A percentile compares a stretch with the other conserved stretches of the same genome.
Conservation (phyloP, 495 filamentous ascomycete genomes). For the Talaromyces liani region DNA sequence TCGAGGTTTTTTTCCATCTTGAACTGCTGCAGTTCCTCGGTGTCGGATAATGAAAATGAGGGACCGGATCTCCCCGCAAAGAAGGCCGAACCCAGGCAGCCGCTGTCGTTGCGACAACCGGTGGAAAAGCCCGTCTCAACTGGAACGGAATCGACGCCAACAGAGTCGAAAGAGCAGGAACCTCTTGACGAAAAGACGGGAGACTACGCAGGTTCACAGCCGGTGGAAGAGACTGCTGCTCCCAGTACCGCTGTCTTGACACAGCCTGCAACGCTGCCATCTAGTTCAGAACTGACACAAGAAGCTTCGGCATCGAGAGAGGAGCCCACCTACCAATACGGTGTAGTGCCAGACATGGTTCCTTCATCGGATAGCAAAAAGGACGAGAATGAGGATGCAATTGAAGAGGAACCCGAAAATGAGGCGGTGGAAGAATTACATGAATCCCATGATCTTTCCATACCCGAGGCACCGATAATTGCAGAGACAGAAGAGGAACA, state of each 20-base stretch:
- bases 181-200: slow-evolving; percentile 44
- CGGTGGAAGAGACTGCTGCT: slow-evolving; percentile 21
- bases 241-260: background rate
- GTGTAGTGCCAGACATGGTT: background rate
- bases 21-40: slow-evolving; percentile 71
- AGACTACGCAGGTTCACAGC: slow-evolving; percentile 10
- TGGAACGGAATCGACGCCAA: slow-evolving; percentile 45
- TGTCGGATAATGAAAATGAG: slow-evolving; percentile 54
- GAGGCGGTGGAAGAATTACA: slow-evolving; percentile 26
- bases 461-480: slow-evolving; percentile 42
- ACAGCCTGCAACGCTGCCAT: background rate
- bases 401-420: slow-evolving; percentile 6
- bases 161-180: slow-evolving; percentile 47
- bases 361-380: slow-evolving; percentile 25
- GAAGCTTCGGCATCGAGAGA: background rate
- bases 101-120: slow-evolving; percentile 45
- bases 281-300: background rate
- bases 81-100: slow-evolving; percentile 50
- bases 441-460: slow-evolving; percentile 54
- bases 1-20: slow-evolving; percentile 62
- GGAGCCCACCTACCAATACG: background rate
- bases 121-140: slow-evolving; percentile 44
- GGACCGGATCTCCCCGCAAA: slow-evolving; percentile 59
- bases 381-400: slow-evolving; percentile 12
- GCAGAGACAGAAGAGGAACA: slow-evolving; percentile 19